A percentile compares a stretch with the other conserved stretches of the same genome.
phyloP scores from a whole-genome alignment of 2,329 filamentous ascomycete genomes.

The Aspergillus novoparasiticus region DNA sequence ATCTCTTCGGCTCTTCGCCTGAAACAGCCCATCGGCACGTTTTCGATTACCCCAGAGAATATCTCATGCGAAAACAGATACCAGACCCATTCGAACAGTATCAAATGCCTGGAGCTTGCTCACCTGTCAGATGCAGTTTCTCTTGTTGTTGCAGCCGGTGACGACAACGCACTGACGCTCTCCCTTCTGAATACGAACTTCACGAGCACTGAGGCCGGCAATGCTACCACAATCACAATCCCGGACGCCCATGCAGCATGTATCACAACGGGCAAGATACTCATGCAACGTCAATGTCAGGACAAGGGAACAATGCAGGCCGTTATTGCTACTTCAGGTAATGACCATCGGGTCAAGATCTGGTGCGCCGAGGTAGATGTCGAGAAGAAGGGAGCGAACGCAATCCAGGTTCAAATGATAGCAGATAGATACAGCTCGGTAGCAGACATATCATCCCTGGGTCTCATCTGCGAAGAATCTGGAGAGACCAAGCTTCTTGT shows the following conservation, averaged over 20 bases:
- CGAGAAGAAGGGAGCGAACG: conserved; percentile 19
- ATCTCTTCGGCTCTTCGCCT: conserved; percentile 23
- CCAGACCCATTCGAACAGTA: conserved; percentile 75
- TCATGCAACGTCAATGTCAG: conserved; percentile 20
- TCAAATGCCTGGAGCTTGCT: conserved; percentile 60
- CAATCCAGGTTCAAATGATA: conserved; percentile 28
- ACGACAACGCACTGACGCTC: conserved; percentile 79
- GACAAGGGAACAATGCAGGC: conserved; percentile 17
- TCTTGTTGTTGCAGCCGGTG: conserved; percentile 75
- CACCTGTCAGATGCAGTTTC: conserved; percentile 36
- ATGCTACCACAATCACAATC: conserved; percentile 37
- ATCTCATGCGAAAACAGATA: conserved; percentile 41
- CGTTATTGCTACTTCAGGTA: conserved; percentile 43
- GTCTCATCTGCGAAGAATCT: conserved; percentile 32
- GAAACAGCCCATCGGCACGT: conserved; percentile 27
- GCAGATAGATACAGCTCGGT: conserved; percentile 50
- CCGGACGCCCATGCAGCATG: conserved; percentile 50
- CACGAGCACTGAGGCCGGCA: conserved; percentile 11
- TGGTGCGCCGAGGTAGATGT: conserved; percentile 41
- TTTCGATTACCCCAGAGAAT: conserved; percentile 16
- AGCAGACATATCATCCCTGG: conserved; percentile 58
- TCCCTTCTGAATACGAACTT: conserved; percentile 43
- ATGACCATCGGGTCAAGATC: conserved; percentile 50
- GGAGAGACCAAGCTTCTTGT: conserved; percentile 39
- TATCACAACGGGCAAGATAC: conserved; percentile 42